Evolutionary conservation across 352 stramenopile genomes (phyloP), one percentile per base, ranked within the genome.

Genomic region (Phytophthora cactorum): DNA sequence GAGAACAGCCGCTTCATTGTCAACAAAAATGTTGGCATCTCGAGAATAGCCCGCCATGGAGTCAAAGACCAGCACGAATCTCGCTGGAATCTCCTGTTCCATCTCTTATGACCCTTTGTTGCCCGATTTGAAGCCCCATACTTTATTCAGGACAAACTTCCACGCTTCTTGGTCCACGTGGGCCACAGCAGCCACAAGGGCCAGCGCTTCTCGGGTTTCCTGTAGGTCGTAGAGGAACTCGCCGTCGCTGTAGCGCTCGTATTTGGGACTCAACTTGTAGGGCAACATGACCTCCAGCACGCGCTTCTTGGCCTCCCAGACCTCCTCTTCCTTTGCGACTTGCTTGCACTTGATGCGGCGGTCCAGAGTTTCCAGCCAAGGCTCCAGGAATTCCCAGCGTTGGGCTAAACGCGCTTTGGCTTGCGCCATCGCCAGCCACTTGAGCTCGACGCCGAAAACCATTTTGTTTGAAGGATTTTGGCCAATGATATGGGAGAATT

Each of bases 161-260:
- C 73, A 77, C 15, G 43, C 50, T 3, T 36, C 25, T 38, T 72
- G 44, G 46, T 73, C 68, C 6, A 68, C 51, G 34, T 34, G 45
- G 2, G 62, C 66, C 28, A 78, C 59, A 3, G 70, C 54, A 17
- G 57, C 58, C 14, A 81, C 59, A 27, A 81, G 59, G 46, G 67
- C 66, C 3, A 81, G 53, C 6, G 58, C 69, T 45, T 81, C 73
- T 22, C 66, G 61, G 10, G 57, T 52, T 39, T 39, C 34, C 6
- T 12, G 34, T 3, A 39, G 10, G 10, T 34, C 43, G 15, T 34
- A 31, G 0, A 34, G 22, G 10, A 39, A 39, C 10, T 39, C 34
- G 34, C 34, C 10, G 34, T 39, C 34, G 15, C 38, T 52, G n/a
- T 54, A 44, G 10, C 43, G 3, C 39, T 22, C 39, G 39, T 46